Base-by-base conservation (phyloP, 2,329 filamentous ascomycete species). In the Neofusicoccum kwambonambiense region DNA sequence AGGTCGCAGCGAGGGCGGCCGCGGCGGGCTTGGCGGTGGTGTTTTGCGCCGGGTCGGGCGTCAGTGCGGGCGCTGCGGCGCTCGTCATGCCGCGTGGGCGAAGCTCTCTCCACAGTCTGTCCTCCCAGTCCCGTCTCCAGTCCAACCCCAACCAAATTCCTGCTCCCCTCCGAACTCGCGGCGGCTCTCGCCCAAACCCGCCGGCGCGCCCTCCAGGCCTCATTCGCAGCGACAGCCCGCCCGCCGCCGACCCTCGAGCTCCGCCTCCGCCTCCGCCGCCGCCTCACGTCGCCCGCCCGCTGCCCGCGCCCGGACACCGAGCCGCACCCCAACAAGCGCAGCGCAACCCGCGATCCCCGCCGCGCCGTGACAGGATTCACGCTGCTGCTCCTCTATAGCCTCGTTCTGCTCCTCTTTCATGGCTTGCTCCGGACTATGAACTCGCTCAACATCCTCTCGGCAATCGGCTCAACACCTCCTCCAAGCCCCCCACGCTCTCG, bases 391-490 rank as follows among this genome's bases (percentile, higher is more conserved):
- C 56, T 60, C 56, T 60, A 27, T 27, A 34, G 41, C 31, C 56
- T 60, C 56, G 27, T 60, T 37, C 41, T 60, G 56, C 31, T 49
- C n/a, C 75, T 66, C 57, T 61, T 78, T 76, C 75, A 83, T 84
- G 82, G 79, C 81, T 76, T 74, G 70, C 70, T 73, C 75, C 78
- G 79, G 83, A 91, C 85, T 65, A 97, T 97, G 94, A 97, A 97
- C 88, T 96, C 93, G 74, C 84, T 97, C 83, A 96, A 95, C 82
- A 92, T 97, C 78, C 87, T 97, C 78, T 95, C 92, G 74, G 88
- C 91, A 77, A 86, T 88, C 75, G 85, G 86, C 74, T 83, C 82
- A 75, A 83, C 84, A 69, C 81, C 84, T 69, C 79, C 79, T 66
- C 76, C 83, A 62, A 78, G 76, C 63, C 80, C 81, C 65, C 74